phyloP scores from a whole-genome alignment of 371 early-diverging fungal species.

The Mortierella sp. region DNA sequence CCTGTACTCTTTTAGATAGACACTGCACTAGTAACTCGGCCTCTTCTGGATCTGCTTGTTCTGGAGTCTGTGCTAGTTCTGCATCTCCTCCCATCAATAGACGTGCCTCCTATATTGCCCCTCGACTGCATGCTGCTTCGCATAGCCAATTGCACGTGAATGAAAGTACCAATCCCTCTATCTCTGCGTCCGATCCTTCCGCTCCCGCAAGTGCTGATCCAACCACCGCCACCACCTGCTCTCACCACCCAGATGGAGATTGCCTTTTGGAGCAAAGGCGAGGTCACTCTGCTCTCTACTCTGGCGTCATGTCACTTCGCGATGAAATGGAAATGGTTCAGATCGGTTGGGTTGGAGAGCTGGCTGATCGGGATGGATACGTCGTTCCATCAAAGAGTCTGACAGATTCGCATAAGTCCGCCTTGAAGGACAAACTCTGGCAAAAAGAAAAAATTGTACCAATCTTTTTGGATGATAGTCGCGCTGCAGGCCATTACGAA shows the following conservation, averaged over 20 bases:
- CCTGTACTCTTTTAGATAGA: slow-evolving; percentile 59
- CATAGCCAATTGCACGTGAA: slow-evolving; percentile 1
- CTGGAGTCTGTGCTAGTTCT: not conserved
- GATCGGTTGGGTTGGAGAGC: slow-evolving; percentile 78
- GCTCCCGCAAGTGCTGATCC: not conserved
- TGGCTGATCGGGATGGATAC: slow-evolving; percentile 62
- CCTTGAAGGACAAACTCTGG: slow-evolving; percentile 60
- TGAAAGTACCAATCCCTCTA: not conserved
- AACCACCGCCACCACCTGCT: not conserved
- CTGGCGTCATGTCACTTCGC: slow-evolving; percentile 73
- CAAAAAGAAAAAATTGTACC: slow-evolving; percentile 75
- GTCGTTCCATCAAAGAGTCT: slow-evolving; percentile 44
- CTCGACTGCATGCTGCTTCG: slow-evolving; percentile 14
- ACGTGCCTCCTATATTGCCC: slow-evolving; percentile 27
- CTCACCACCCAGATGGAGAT: slow-evolving; percentile 21
- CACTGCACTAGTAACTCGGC: not conserved
- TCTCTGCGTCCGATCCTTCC: slow-evolving; percentile 6
- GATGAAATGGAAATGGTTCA: slow-evolving; percentile 67
- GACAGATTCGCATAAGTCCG: slow-evolving; percentile 56
- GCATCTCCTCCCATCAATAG: slow-evolving; percentile 27
- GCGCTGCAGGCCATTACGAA: slow-evolving; percentile 85
- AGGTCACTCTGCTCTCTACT: slow-evolving; percentile 84
- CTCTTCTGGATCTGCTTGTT: slow-evolving; percentile 3
- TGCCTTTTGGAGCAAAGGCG: slow-evolving; percentile 61
- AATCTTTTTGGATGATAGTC: slow-evolving; percentile 81